phyloP scores from a whole-genome alignment of 2,329 filamentous ascomycete genomes.

The Lasiodiplodia sp. region DNA sequence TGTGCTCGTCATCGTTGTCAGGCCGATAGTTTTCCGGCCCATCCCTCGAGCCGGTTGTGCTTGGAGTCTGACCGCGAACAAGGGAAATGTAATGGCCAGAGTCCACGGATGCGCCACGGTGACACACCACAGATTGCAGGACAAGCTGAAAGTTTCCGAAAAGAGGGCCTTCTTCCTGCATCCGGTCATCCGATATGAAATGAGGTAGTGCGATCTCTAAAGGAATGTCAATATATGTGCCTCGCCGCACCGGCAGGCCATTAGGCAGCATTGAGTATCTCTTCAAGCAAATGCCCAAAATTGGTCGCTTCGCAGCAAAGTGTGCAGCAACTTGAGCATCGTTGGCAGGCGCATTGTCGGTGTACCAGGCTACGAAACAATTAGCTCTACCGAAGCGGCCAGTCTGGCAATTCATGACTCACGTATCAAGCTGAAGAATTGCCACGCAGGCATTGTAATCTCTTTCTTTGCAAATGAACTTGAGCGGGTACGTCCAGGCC shows the following conservation, averaged over 20 bases:
- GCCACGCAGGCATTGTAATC: slow-evolving; percentile 95
- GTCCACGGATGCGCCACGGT: slow-evolving; percentile 83
- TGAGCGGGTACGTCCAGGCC: slow-evolving; percentile 44
- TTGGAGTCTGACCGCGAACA: slow-evolving; percentile 71
- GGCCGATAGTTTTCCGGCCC: slow-evolving; percentile 38
- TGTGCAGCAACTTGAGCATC: slow-evolving; percentile 88
- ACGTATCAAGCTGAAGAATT: slow-evolving; percentile 95
- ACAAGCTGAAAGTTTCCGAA: slow-evolving; percentile 93
- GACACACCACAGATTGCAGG: slow-evolving; percentile 90
- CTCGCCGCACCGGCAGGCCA: slow-evolving; percentile 73
- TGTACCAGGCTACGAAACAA: slow-evolving; percentile 77
- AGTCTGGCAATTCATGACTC: slow-evolving; percentile 48
- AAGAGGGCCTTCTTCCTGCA: slow-evolving; percentile 70
- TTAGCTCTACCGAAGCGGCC: slow-evolving; percentile 17
- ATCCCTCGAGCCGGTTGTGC: slow-evolving; percentile 63
- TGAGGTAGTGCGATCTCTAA: slow-evolving; percentile 83
- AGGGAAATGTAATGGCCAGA: slow-evolving; percentile 93
- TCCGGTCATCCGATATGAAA: slow-evolving; percentile 83
- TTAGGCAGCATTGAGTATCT: slow-evolving; percentile 79
- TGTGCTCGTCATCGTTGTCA: slow-evolving; percentile 40
- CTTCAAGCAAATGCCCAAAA: slow-evolving; percentile 92
- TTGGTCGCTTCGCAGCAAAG: slow-evolving; percentile 81
- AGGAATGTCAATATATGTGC: slow-evolving; percentile 91
- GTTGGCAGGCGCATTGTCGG: slow-evolving; percentile 67
- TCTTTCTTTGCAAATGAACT: slow-evolving; percentile 69